Evolutionary conservation across 495 filamentous ascomycete genomes (phyloP), one percentile per base, ranked within the genome.

Genomic region (Aspergillus indologenus): DNA sequence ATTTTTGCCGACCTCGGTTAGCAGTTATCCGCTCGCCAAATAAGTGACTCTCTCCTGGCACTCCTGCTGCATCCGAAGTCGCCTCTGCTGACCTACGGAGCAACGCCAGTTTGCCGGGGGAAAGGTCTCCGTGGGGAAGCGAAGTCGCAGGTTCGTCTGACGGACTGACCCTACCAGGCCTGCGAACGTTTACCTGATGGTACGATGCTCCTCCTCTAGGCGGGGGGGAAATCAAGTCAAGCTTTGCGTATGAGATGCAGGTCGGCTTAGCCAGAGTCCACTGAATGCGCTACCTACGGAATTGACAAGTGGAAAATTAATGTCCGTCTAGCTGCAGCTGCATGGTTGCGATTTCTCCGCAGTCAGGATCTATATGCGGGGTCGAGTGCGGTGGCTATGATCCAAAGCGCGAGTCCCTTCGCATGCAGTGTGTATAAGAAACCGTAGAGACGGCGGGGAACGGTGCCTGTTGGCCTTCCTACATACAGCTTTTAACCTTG

Each of bases 341-440:
- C 34, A 40, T 40, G 34, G 43, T 34, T 53, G 19, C 22, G 31
- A 54, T 59, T 59, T 51, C 45, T 51, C 57, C 49, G 34, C 21
- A 54, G 0, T 53, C 24, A 14, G 22, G n/a, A 11, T 45, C 9
- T 24, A 14, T 34, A 19, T 57, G 55, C 55, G 55, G 55, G 55
- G 45, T 51, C 12, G 57, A 63, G 47, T 62, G 61, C 59, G 60
- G 18, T 63, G 53, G 60, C 64, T 59, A 57, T 56, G 53, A 60
- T 22, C 11, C 3, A 51, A 45, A 19, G 24, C 50, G 26, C 17
- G 43, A 15, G 7, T 26, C 18, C 20, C 23, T 20, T n/a, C 31
- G 19, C 20, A 22, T 50, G 24, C 24, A 31, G 29, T 51, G 48
- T 29, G 23, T 51, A 51, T 51, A 51, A 51, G 34, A 48, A 42